Evolutionary conservation across 495 filamentous ascomycete species (phyloP), one percentile per base, ranked within the genome.

Genomic region (Filosporella fistucella): DNA sequence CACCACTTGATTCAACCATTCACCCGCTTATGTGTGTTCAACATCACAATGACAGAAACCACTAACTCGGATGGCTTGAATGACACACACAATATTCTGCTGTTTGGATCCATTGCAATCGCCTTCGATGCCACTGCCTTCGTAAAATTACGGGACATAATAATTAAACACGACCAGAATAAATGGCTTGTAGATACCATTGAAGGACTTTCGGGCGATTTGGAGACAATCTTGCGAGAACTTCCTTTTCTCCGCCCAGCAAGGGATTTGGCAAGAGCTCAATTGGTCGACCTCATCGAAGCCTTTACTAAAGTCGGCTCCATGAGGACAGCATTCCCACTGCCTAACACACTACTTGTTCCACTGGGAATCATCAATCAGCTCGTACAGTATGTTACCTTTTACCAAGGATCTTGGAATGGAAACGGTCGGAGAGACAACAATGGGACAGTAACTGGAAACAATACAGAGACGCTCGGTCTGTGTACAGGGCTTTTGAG

Each of bases 171-270:
- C 1, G 55, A 58, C 2, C 49, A 64, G 3, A 41, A 56, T 35
- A 36, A 34, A 13, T 71, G 65, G 66, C 55, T 65, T 26, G 36
- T 64, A 8, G 56, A 68, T 5, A 57, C 61, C 11, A 45, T 69
- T 14, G 33, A 49, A 25, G 57, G 58, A 30, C 51, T 63, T 29
- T 52, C 57, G 23, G 41, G 52, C 13, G 59, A 64, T 26, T 69
- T 60, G 58, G 54, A 56, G 13, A 53, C 58, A 14, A 55, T 66
- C 16, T 51, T 54, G 13, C 42, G 37, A 16, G 51, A 46, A 8
- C 43, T 65, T 23, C 64, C 68, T 6, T 45, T 68, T 23, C 23
- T 11, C 16, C 20, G 18, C 35, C 20, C 10, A 5, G 7, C 46
- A 54, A 29, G 46, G 48, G 0, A 24, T 58, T 2, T 44, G 49